Evolutionary conservation across 345 rosid genomes (phyloP), one percentile per base, ranked within the genome.

Genomic region (Eucalyptus shirleyi): DNA sequence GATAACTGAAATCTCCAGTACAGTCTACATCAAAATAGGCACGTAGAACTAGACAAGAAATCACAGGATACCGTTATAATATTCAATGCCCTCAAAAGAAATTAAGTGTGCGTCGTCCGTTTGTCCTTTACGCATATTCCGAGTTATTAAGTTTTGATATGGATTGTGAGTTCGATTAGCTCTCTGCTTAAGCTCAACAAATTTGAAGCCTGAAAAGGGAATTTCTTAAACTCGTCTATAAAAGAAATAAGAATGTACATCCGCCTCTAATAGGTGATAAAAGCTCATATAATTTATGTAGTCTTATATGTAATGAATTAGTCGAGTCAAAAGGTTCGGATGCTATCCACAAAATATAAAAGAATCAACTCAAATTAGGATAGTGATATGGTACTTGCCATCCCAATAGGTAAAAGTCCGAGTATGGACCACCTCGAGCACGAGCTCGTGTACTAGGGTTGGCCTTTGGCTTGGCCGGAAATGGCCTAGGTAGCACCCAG

Each of bases 201-300:
- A 6, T 6, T 12, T 4, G 16, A 28, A 28, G 69, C 32, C 17
- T 28, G 56, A 60, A 28, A 28, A 13, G 4, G 19, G 8, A n/a
- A 65, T 65, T 65, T n/a, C 37, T 65, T n/a, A 65, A n/a, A 65
- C 21, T 65, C 19, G 10, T 65, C 18, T n/a, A n/a, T 4, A 4
- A 65, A 14, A n/a, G 19, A n/a, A 65, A n/a, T 2, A 0, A n/a
- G 21, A n/a, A 16, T n/a, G 21, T 8, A 65, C 10, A 16, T 65
- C 19, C 3, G 0, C 3, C 0, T 4, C 5, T n/a, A 65, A 53
- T 69, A 69, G 0, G 6, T 17, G 42, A 21, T 34, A 40, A 5
- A 72, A 72, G 44, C 7, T 72, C 21, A 17, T 4, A 72, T 19
- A 37, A 72, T 11, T 11, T 23, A 18, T 18, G 12, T 18, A 1